These are phyloP conservation scores for Sphaerulina populicola DNA, from an alignment of 2,329 filamentous ascomycete species.

Conservation along the genomic window DNA sequence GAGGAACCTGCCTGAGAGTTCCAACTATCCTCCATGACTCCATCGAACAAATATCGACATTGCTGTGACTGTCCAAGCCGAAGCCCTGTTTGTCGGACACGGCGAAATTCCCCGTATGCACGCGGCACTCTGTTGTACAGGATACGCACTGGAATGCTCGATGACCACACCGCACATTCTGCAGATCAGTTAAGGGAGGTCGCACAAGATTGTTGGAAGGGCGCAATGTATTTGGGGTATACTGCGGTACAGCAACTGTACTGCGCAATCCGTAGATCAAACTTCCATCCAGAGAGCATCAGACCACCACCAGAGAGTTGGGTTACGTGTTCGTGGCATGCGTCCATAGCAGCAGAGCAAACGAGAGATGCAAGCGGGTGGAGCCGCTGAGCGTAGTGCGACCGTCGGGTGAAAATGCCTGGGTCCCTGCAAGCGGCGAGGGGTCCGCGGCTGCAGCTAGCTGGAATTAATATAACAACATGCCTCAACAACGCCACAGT, in stretches of 20 bases:
- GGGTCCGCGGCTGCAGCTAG: slow-evolving; percentile 3
- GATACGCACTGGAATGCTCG: background rate
- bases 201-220: background rate
- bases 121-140: background rate
- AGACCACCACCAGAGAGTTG: background rate
- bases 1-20: no score
- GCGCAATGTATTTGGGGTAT: background rate
- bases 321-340: background rate
- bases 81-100: no score
- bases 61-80: no score
- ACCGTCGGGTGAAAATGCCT: background rate
- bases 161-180: background rate
- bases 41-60: no score
- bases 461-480: background rate
- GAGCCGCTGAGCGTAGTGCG: background rate
- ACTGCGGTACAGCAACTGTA: background rate
- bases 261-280: background rate
- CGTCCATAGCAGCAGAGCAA: background rate
- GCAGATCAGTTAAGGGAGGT: background rate
- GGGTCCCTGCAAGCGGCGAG: background rate
- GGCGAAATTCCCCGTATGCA: background rate
- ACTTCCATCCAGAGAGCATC: background rate
- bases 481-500: background rate
- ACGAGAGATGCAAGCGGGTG: background rate
- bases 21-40: no score